These are phyloP conservation scores for Pulveroboletus ravenelii DNA, from an alignment of 768 basidiomycete species.

Conservation along the genomic window DNA sequence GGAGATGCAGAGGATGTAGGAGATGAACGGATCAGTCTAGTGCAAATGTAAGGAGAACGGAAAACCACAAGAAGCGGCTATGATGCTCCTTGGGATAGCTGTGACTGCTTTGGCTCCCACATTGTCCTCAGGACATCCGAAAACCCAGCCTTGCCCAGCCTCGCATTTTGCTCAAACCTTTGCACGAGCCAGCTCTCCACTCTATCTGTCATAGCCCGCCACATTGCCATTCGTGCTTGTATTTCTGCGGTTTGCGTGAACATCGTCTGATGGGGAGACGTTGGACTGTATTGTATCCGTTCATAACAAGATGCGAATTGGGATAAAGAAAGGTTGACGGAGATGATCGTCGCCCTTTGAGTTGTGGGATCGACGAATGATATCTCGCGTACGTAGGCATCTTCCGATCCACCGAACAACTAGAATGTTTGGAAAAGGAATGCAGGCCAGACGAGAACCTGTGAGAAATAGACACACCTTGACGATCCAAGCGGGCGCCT, in stretches of 20 bases:
- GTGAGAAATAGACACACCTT: constrained; percentile 53
- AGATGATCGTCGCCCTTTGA: constrained; percentile 79
- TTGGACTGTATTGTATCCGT: constrained; percentile 79
- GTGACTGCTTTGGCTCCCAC: constrained; percentile 66
- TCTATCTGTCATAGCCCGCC: constrained; percentile 76
- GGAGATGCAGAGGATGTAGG: constrained; percentile 6
- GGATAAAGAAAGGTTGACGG: constrained; percentile 91
- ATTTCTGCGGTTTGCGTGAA: constrained; percentile 93
- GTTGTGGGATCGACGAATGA: constrained; percentile 85
- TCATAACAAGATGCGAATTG: constrained; percentile 93
- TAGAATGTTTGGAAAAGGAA: constrained; percentile 25
- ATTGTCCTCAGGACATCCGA: constrained; percentile 79
- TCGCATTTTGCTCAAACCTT: constrained; percentile 90
- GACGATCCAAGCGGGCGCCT: constrained; percentile 87
- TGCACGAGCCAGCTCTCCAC: constrained; percentile 84
- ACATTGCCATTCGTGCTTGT: constrained; percentile 74
- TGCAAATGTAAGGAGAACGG: constrained; percentile 4
- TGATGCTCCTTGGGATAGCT: constrained; percentile 29
- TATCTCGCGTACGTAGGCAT: constrained; percentile 92
- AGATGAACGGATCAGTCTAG: constrained; percentile 4
- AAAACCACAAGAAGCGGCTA: constrained; percentile 13
- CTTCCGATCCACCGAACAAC: constrained; percentile 90
- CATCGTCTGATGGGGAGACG: constrained; percentile 54
- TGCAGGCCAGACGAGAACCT: constrained; percentile 4
- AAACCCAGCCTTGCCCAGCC: constrained; percentile 83